Evolutionary conservation across 1,139 yeast species (phyloP).

Genomic region (Kurtzmaniella quercitrusa): DNA sequence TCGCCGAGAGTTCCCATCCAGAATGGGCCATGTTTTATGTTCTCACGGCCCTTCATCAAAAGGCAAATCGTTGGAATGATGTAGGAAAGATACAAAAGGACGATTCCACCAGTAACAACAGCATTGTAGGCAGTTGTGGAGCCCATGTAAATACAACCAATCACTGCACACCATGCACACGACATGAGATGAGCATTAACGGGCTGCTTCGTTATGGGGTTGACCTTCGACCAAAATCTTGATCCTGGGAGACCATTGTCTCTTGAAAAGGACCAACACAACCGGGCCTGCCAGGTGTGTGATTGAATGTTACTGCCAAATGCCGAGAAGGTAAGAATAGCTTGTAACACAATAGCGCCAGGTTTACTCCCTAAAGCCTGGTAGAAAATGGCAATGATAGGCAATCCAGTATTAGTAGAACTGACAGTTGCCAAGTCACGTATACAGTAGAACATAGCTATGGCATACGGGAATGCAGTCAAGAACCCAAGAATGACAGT

Average conservation of each 20-base stretch:
- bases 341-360: slow-evolving; percentile 36
- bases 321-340: slow-evolving; percentile 33
- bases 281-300: slow-evolving; percentile 45
- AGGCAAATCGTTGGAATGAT: slow-evolving; percentile 44
- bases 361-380: slow-evolving; percentile 33
- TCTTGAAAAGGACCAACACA: slow-evolving; percentile 80
- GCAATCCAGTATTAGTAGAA: slow-evolving; percentile 30
- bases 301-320: not conserved
- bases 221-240: slow-evolving; percentile 35
- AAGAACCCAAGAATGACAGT: slow-evolving; percentile 41
- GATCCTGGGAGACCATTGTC: slow-evolving; percentile 51
- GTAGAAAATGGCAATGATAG: slow-evolving; percentile 37
- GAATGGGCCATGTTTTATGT: slow-evolving; percentile 63
- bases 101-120: slow-evolving; percentile 39
- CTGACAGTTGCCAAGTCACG: slow-evolving; percentile 27
- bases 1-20: slow-evolving; percentile 58
- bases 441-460: slow-evolving; percentile 40
- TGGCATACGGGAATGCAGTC: slow-evolving; percentile 36
- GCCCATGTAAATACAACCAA: slow-evolving; percentile 37
- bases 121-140: slow-evolving; percentile 45
- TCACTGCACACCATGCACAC: slow-evolving; percentile 14
- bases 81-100: slow-evolving; percentile 40
- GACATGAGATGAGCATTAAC: slow-evolving; percentile 43
- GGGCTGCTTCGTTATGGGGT: slow-evolving; percentile 43
- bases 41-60: slow-evolving; percentile 53